phyloP scores from a whole-genome alignment of 2,329 filamentous ascomycete species.

The Alternaria burnsii region DNA sequence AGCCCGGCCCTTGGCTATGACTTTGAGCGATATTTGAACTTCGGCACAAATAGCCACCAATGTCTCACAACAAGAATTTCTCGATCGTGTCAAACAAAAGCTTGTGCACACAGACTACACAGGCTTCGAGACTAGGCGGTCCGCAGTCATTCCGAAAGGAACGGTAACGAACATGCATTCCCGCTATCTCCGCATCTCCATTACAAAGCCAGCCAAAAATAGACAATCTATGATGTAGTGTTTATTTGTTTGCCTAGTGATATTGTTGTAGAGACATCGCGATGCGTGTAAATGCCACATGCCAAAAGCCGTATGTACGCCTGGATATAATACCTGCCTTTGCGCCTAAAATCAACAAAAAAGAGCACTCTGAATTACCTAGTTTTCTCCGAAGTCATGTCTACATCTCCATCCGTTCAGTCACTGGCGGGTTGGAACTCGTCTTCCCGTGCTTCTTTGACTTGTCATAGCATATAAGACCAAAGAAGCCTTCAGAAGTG shows the following conservation, averaged over 20 bases:
- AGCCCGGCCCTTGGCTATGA: background rate
- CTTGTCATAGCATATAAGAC: constrained; percentile 43
- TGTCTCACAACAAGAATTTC: background rate
- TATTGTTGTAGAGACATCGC: background rate
- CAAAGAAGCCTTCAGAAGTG: constrained; percentile 40
- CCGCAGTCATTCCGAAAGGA: constrained; percentile 1
- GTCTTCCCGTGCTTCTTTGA: constrained; percentile 24
- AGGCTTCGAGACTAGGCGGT: background rate
- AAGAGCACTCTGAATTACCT: background rate
- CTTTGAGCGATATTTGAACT: constrained; percentile 4
- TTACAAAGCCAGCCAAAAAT: background rate
- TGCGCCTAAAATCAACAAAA: background rate
- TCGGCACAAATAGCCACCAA: constrained; percentile 4
- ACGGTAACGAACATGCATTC: constrained; percentile 2
- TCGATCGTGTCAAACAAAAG: background rate
- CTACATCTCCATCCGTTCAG: constrained; percentile 41
- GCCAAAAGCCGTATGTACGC: background rate
- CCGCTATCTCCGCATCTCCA: constrained; percentile 2
- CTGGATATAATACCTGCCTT: constrained; percentile 22
- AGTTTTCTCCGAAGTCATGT: background rate
- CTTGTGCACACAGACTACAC: background rate
- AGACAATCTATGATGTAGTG: background rate
- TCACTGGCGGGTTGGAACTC: constrained; percentile 10
- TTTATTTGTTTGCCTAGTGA: background rate
- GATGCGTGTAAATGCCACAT: background rate